Percentiles rank a stretch among this genome's conserved stretches.
Conservation (phyloP, 2,329 filamentous ascomycete species). For the Sodiomyces alkalinus region DNA sequence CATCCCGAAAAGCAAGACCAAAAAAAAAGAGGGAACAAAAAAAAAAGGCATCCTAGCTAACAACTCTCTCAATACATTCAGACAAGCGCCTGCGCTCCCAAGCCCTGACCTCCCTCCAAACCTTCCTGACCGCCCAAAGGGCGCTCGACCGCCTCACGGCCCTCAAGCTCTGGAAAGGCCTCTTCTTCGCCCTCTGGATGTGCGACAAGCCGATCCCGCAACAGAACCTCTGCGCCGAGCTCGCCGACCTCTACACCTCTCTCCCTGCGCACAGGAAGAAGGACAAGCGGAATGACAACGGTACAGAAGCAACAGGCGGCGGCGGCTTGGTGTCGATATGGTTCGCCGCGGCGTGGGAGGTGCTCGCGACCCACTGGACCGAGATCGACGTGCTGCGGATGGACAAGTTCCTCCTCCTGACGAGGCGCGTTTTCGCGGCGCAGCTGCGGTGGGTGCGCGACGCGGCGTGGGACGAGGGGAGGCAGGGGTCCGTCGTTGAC, state of each 20-base stretch:
- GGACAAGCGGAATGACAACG: constrained; percentile 5
- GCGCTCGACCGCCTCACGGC: constrained; percentile 53
- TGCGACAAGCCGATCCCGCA: constrained; percentile 79
- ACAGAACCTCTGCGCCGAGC: constrained; percentile 64
- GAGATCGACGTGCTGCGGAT: constrained; percentile 61
- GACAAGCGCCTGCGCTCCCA: constrained; percentile 66
- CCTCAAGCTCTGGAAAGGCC: constrained; percentile 84
- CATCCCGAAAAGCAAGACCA: background rate
- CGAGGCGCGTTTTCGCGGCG: constrained; percentile 63
- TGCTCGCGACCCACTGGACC: constrained; percentile 54
- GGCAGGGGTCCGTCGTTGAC: constrained; percentile 15
- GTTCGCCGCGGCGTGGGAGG: constrained; percentile 31
- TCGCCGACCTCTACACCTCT: constrained; percentile 45
- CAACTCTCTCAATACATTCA: constrained; percentile 18
- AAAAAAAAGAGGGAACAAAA: too few species aligned
- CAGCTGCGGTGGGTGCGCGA: constrained; percentile 37
- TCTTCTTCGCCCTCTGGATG: constrained; percentile 92
- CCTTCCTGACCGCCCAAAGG: constrained; percentile 54
- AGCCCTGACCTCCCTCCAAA: constrained; percentile 60
- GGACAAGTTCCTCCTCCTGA: constrained; percentile 84
- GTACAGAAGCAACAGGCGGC: too few species aligned
- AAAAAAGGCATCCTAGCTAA: too few species aligned
- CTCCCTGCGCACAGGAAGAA: constrained; percentile 1
- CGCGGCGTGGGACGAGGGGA: constrained; percentile 15
- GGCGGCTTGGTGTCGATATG: constrained; percentile 5